Conservation (phyloP, 2,329 filamentous ascomycete species). For the Dendryphion nanum region DNA sequence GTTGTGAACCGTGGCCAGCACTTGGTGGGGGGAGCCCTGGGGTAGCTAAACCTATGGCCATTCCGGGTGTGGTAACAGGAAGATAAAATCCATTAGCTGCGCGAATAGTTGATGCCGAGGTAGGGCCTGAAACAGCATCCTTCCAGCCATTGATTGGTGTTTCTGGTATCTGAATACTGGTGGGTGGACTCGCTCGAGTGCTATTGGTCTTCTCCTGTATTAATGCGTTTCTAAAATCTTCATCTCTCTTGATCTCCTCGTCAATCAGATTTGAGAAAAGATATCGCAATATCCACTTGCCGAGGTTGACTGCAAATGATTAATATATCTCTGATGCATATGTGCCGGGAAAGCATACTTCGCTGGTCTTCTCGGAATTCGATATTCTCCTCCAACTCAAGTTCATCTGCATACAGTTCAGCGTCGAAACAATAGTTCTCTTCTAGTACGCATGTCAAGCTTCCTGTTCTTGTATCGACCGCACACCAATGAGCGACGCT, state of each 20-base stretch:
- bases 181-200: constrained; percentile 58
- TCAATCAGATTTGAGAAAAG: constrained; percentile 87
- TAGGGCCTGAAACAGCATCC: constrained; percentile 36
- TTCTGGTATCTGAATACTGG: constrained; percentile 58
- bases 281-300: constrained; percentile 93
- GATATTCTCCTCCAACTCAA: constrained; percentile 68
- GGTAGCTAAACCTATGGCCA: constrained; percentile 76
- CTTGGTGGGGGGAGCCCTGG: constrained; percentile 49
- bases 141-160: constrained; percentile 48
- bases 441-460: constrained; percentile 85
- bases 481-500: constrained; percentile 95
- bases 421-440: constrained; percentile 97
- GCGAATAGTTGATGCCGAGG: constrained; percentile 52
- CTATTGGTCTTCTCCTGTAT: constrained; percentile 62
- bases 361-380: constrained; percentile 91
- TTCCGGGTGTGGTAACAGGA: constrained; percentile 68
- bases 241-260: constrained; percentile 83
- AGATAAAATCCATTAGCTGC: constrained; percentile 60
- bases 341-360: constrained; percentile 56
- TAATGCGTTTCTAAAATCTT: constrained; percentile 67
- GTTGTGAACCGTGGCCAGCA: constrained; percentile 34
- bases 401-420: constrained; percentile 93
- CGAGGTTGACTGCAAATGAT: constrained; percentile 73
- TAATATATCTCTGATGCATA: constrained; percentile 9
- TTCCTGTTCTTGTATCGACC: constrained; percentile 89